phyloP scores from a whole-genome alignment of 2,329 filamentous ascomycete species.

The Penicillium palitans region DNA sequence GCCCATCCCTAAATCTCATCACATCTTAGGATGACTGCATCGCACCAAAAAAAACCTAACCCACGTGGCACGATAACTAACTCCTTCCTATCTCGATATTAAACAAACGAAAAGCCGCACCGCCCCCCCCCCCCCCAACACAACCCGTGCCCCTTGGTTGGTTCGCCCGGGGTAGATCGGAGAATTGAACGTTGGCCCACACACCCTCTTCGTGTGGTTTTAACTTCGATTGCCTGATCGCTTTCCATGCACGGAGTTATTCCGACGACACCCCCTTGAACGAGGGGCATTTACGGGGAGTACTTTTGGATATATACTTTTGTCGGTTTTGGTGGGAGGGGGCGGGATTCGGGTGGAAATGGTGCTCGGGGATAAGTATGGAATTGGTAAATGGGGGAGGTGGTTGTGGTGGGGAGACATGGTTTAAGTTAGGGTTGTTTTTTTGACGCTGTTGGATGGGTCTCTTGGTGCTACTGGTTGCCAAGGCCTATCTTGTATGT shows the following conservation, averaged over 20 bases:
- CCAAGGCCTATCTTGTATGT: neutral
- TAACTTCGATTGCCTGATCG: neutral
- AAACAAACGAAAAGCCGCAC: neutral
- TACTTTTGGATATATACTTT: neutral
- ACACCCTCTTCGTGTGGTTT: neutral
- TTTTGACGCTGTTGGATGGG: slow-evolving; percentile 2
- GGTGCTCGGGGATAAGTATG: neutral
- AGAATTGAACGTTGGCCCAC: neutral
- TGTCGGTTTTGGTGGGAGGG: neutral
- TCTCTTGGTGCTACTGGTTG: neutral
- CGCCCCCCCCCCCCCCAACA: neutral
- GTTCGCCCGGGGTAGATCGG: neutral
- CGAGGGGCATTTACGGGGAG: too few species aligned
- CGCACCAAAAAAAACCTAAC: neutral
- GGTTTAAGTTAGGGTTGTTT: neutral
- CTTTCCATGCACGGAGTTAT: neutral
- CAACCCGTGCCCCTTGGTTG: neutral
- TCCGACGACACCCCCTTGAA: neutral
- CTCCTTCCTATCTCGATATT: slow-evolving; percentile 2
- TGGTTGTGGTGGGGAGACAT: neutral
- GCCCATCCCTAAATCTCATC: slow-evolving; percentile 1
- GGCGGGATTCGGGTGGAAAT: neutral
- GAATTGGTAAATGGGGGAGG: neutral
- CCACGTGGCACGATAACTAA: neutral
- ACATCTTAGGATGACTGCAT: neutral